Conservation (phyloP, 306 rosid genomes). For the Prunus campanulata region DNA sequence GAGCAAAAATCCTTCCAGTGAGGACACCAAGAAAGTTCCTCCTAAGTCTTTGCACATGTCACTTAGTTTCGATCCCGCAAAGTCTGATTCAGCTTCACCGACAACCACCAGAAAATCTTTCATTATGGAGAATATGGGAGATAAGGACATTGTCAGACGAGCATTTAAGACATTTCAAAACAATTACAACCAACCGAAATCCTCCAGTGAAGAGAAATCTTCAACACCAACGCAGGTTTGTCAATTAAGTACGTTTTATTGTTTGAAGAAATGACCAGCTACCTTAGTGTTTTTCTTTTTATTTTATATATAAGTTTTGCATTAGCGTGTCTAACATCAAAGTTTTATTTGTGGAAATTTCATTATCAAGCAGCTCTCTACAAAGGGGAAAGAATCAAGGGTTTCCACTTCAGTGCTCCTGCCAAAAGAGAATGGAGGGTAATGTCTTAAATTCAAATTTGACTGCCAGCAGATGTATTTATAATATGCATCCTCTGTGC, state of each 20-base stretch:
- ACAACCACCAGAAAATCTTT: conserved; percentile 54
- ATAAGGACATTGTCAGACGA: conserved; percentile 87
- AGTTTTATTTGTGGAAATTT: conserved; percentile 11
- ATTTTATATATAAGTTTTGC: background rate
- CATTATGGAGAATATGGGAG: conserved; percentile 92
- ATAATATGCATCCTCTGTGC: background rate
- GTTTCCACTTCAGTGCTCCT: conserved; percentile 45
- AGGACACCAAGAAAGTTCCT: conserved; percentile 48
- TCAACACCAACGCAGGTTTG: conserved; percentile 56
- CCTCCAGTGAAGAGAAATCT: conserved; percentile 46
- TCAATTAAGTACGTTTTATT: background rate
- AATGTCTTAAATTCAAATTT: conserved; percentile 23
- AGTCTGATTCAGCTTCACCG: conserved; percentile 44
- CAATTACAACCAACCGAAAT: conserved; percentile 51
- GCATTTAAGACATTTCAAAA: conserved; percentile 90
- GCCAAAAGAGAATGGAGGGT: conserved; percentile 70
- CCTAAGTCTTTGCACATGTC: conserved; percentile 68
- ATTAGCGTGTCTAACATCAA: background rate
- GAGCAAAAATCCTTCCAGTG: conserved; percentile 40
- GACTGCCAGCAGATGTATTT: conserved; percentile 11
- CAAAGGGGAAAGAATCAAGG: conserved; percentile 50
- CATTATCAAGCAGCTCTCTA: conserved; percentile 41
- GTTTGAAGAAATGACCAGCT: conserved; percentile 3
- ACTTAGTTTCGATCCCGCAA: conserved; percentile 52
- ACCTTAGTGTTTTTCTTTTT: conserved; percentile 2